A percentile compares a stretch with the other conserved stretches of the same genome.
Evolutionary conservation across 1,284 basidiomycete species (phyloP).

Genomic region (Porodaedalea pini): DNA sequence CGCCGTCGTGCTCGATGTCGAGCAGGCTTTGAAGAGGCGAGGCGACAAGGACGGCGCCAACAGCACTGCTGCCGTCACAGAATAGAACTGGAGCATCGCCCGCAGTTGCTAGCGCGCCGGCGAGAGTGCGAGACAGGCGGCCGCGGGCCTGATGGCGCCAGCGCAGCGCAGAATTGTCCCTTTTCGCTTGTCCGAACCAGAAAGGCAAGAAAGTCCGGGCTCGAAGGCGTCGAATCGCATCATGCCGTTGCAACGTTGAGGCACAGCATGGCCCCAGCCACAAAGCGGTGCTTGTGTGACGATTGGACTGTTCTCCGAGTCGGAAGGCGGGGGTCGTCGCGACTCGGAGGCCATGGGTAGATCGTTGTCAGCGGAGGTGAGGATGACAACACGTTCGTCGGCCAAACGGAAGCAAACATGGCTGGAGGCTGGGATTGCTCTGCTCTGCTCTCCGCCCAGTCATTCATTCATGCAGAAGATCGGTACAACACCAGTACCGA

Average conservation of each 20-base stretch:
- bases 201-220: not conserved
- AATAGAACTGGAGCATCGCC: too few species aligned
- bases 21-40: too few species aligned
- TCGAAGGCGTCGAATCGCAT: not conserved
- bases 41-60: too few species aligned
- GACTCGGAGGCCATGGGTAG: not conserved
- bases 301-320: too few species aligned
- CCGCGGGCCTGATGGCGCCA: conserved; percentile 6
- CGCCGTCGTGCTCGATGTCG: too few species aligned
- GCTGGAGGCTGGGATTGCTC: too few species aligned
- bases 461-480: not conserved
- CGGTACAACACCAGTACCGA: not conserved
- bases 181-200: not conserved
- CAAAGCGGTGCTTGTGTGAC: too few species aligned
- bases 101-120: too few species aligned
- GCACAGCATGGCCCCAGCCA: too few species aligned
- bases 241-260: too few species aligned
- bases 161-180: not conserved
- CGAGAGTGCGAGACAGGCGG: not conserved
- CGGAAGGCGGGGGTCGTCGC: not conserved
- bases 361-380: not conserved
- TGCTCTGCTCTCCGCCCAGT: too few species aligned
- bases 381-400: not conserved
- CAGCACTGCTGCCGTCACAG: too few species aligned
- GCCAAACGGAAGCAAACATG: conserved; percentile 1